phyloP scores from a whole-genome alignment of 208 protist genomes.

The Tritrichomonas foetus region DNA sequence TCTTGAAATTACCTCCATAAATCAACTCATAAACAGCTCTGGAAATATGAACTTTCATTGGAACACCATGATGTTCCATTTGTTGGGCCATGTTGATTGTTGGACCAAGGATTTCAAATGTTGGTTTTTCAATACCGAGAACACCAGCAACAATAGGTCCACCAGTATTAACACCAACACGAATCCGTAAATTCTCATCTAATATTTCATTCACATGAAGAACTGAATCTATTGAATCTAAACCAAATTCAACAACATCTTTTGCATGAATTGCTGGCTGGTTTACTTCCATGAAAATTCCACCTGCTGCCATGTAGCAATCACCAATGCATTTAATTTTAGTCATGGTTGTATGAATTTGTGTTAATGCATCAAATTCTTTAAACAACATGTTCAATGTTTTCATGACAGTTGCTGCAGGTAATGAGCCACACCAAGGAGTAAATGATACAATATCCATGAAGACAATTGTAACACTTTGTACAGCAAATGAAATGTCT shows the following conservation, averaged over 20 bases:
- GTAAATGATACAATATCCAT: constrained; percentile 36
- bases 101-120: constrained; percentile 3
- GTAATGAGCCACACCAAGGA: neutral
- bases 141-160: constrained; percentile 25
- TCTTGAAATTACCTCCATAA: too few species aligned
- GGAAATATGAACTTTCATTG: too few species aligned
- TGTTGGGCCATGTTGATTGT: neutral
- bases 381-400: neutral
- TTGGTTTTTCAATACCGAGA: constrained; percentile 34
- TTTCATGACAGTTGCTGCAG: neutral
- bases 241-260: neutral
- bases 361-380: neutral
- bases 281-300: constrained; percentile 29
- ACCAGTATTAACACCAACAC: constrained; percentile 22
- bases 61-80: too few species aligned
- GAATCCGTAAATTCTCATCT: neutral
- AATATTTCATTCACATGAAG: neutral
- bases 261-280: neutral
- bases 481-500: constrained; percentile 18
- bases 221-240: neutral
- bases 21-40: too few species aligned
- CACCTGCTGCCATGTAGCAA: constrained; percentile 25
- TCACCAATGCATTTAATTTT: constrained; percentile 28
- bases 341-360: neutral
- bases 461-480: neutral